Conservation (phyloP, 371 early-diverging fungal species). For the Mucor velutinosus region DNA sequence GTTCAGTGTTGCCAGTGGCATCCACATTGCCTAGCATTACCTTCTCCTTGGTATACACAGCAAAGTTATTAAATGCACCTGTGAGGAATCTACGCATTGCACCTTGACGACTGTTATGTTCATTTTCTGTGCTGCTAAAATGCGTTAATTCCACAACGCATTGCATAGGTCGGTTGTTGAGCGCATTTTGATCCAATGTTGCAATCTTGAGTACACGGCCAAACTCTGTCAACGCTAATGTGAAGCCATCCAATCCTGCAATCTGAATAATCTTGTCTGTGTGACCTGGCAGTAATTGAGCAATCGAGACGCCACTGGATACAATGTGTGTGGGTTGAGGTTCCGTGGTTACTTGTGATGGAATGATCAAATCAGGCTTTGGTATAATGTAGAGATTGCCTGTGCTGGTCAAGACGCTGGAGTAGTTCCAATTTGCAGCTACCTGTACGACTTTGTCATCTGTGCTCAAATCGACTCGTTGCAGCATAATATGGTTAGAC, state of each 20-base stretch:
- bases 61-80: constrained; percentile 24
- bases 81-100: constrained; percentile 20
- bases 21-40: constrained; percentile 21
- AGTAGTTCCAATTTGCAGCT: constrained; percentile 38
- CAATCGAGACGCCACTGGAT: neutral
- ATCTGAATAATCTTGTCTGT: constrained; percentile 26
- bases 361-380: constrained; percentile 18
- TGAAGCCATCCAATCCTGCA: constrained; percentile 20
- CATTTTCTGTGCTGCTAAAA: constrained; percentile 10
- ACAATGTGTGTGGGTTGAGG: constrained; percentile 1
- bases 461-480: constrained; percentile 13
- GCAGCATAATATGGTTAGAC: constrained; percentile 30
- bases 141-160: constrained; percentile 7
- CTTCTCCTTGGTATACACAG: constrained; percentile 26
- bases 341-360: neutral
- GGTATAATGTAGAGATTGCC: constrained; percentile 33
- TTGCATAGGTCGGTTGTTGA: neutral
- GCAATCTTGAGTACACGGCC: constrained; percentile 21
- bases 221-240: constrained; percentile 20
- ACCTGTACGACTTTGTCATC: constrained; percentile 28
- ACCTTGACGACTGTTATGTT: constrained; percentile 8
- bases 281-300: neutral
- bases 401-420: constrained; percentile 25
- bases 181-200: neutral
- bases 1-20: neutral